phyloP scores from a whole-genome alignment of 805 yeast genomes.

The Kazachstania taianensis region DNA sequence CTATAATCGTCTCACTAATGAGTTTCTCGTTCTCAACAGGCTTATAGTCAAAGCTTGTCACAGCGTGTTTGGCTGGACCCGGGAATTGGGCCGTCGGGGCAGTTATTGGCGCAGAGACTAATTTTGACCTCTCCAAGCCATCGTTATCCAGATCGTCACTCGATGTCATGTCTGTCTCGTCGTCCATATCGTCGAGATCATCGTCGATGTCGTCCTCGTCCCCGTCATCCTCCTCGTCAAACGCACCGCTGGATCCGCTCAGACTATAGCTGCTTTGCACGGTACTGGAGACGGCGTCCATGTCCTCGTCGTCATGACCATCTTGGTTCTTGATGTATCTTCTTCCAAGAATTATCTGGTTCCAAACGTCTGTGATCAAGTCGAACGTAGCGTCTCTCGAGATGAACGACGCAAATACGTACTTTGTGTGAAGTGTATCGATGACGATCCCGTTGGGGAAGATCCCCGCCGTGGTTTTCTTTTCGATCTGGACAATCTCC shows the following conservation, averaged over 20 bases:
- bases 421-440: constrained; percentile 53
- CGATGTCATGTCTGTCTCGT: constrained; percentile 20
- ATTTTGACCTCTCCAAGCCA: constrained; percentile 19
- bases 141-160: constrained; percentile 28
- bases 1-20: constrained; percentile 42
- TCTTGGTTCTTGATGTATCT: constrained; percentile 33
- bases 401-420: constrained; percentile 57
- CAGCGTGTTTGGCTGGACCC: constrained; percentile 40
- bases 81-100: background rate
- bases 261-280: constrained; percentile 4
- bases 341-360: constrained; percentile 47
- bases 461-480: constrained; percentile 56
- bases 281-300: constrained; percentile 8
- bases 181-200: constrained; percentile 25
- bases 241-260: background rate
- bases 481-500: constrained; percentile 56
- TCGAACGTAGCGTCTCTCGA: constrained; percentile 48
- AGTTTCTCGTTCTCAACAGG: constrained; percentile 43
- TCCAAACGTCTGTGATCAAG: constrained; percentile 56
- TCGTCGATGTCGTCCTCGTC: constrained; percentile 17
- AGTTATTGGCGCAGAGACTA: constrained; percentile 26
- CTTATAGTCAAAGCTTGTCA: constrained; percentile 37
- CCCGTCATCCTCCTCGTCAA: constrained; percentile 20
- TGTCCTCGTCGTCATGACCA: constrained; percentile 24
- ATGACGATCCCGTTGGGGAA: constrained; percentile 64